Evolutionary conservation across 1,284 basidiomycete species (phyloP), one percentile per base, ranked within the genome.

Genomic region (Ceratobasidium sp.): DNA sequence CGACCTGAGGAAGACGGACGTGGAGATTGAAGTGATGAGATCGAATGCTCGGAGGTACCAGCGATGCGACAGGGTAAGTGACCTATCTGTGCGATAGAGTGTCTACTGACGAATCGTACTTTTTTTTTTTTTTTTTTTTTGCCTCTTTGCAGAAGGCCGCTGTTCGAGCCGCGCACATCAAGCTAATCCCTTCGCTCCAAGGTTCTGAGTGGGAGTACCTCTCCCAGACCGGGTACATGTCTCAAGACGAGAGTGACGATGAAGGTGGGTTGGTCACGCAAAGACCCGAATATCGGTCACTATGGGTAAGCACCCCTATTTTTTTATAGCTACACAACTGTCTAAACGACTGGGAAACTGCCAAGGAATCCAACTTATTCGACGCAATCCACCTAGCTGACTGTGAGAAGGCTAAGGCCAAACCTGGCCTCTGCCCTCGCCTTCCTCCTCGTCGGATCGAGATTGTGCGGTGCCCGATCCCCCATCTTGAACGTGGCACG

Each of bases 401-500:
- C 23, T 11, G 2, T 18, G 14, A 54, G 21, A 67, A 54, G 23
- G 30, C 33, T 11, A 3, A 42, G 40, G 5, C 59, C 6, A 9
- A 42, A 46, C 61, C 61, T 28, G 48, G 61, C 11, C n/a, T 51
- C 21, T 51, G 42, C 14, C 59, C 61, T 14, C 25, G 61, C 21
- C 12, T 28, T 30, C 48, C 11, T 7, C 60, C 6, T 2, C 18
- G 16, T 18, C 12, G 46, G 5, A 36, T 51, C 21, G 23, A 49
- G 30, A 14, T 54, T 2, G n/a, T 28, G 2, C 38, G 25, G 1
- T 21, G 49, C 49, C 49, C 48, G 3, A 67, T 67, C 36, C 63
- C 63, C 16, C 49, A 67, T 1, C 51, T 67, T 18, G 51, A 67
- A n/a, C 23, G 63, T 42, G 63, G 63, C 21, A 67, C 30, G 3